These are phyloP conservation scores for Trypanosoma congolense DNA, from an alignment of 208 protist genomes.

Conservation along the genomic window DNA sequence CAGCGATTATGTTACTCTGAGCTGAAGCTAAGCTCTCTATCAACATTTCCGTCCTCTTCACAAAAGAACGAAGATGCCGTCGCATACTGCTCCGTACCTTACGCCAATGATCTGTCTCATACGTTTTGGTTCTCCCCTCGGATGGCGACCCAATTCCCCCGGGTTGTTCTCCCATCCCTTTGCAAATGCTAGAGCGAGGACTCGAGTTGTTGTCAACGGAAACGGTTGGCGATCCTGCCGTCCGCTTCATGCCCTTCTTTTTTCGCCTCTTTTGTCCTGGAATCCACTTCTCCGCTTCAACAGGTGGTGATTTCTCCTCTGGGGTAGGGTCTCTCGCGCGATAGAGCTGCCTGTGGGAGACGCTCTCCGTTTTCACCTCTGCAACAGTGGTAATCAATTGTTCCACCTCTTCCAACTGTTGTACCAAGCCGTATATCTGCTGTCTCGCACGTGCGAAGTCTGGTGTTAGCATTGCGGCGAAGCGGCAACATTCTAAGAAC, in stretches of 20 bases:
- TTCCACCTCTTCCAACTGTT: conserved; percentile 49
- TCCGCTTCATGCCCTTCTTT: too few relatives aligned
- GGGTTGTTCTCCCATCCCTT: too few relatives aligned
- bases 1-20: conserved; percentile 14
- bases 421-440: conserved; percentile 54
- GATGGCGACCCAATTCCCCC: not conserved
- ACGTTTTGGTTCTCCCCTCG: conserved; percentile 14
- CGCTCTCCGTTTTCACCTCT: not conserved
- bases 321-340: too few relatives aligned
- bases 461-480: conserved; percentile 45
- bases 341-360: too few relatives aligned
- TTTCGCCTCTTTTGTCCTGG: too few relatives aligned
- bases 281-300: too few relatives aligned
- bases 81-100: conserved; percentile 37
- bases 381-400: conserved; percentile 29
- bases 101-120: conserved; percentile 26
- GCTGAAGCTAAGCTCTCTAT: conserved; percentile 30
- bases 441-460: conserved; percentile 34
- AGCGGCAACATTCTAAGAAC: conserved; percentile 66
- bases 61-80: conserved; percentile 37
- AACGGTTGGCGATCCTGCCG: too few relatives aligned
- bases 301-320: too few relatives aligned
- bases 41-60: conserved; percentile 28
- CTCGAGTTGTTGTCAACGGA: too few relatives aligned
- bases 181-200: too few relatives aligned